phyloP scores from a whole-genome alignment of 2,329 filamentous ascomycete genomes.

The Fusarium tricinctum region DNA sequence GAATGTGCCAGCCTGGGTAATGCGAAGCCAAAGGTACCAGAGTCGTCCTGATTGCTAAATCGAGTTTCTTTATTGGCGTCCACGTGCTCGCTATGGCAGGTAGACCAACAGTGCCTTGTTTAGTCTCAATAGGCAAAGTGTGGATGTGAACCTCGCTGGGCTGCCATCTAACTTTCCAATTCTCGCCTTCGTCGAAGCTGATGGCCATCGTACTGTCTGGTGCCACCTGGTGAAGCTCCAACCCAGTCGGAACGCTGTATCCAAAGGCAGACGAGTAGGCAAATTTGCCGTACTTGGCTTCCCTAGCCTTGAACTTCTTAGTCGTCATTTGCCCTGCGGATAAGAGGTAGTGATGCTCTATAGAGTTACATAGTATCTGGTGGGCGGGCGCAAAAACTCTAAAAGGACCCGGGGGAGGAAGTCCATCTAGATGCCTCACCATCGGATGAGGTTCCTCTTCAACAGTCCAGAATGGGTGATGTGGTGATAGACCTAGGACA shows the following conservation, averaged over 20 bases:
- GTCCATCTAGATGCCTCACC: too few relatives aligned
- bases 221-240: slow-evolving; percentile 51
- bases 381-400: slow-evolving; percentile 50
- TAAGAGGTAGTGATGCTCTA: slow-evolving; percentile 59
- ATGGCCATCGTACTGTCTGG: slow-evolving; percentile 51
- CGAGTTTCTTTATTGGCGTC: slow-evolving; percentile 43
- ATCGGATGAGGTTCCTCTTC: slow-evolving; percentile 54
- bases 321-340: slow-evolving; percentile 57
- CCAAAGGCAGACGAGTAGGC: slow-evolving; percentile 63
- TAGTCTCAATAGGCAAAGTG: neutral
- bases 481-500: slow-evolving; percentile 53
- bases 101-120: fast-evolving
- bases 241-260: slow-evolving; percentile 59
- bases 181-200: slow-evolving; percentile 50
- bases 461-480: slow-evolving; percentile 61
- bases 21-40: slow-evolving; percentile 48
- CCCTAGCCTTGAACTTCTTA: slow-evolving; percentile 55
- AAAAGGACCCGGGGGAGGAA: neutral
- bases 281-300: slow-evolving; percentile 63
- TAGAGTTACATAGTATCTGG: slow-evolving; percentile 61
- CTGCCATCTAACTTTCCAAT: slow-evolving; percentile 51
- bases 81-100: slow-evolving; percentile 7
- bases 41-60: slow-evolving; percentile 44
- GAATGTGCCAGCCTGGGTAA: slow-evolving; percentile 54
- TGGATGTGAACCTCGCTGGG: slow-evolving; percentile 13